phyloP scores from a whole-genome alignment of 1,284 basidiomycete species.

The Austroboletus niveus region DNA sequence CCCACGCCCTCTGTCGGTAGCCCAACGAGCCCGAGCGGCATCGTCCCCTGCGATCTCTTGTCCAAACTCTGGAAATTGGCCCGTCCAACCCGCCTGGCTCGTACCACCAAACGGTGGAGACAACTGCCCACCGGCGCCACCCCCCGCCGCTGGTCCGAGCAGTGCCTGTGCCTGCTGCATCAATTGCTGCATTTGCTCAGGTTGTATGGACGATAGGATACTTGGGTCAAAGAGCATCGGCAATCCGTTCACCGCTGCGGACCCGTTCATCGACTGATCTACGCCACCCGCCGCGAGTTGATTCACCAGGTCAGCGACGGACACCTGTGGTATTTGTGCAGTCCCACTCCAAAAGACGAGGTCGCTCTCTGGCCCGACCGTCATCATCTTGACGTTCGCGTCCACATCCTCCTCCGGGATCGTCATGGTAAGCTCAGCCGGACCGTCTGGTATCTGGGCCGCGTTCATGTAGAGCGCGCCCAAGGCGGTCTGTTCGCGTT shows the following conservation, averaged over 20 bases:
- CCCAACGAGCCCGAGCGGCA: conserved; percentile 42
- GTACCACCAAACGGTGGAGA: conserved; percentile 24
- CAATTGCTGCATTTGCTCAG: conserved; percentile 63
- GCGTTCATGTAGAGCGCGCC: conserved; percentile 68
- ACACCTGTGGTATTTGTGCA: conserved; percentile 37
- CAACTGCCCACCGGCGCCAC: conserved; percentile 20
- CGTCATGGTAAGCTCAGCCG: conserved; percentile 61
- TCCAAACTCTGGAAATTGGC: conserved; percentile 36
- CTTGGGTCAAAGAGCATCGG: conserved; percentile 32
- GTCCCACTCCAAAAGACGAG: conserved; percentile 56
- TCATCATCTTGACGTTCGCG: conserved; percentile 59
- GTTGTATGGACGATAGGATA: conserved; percentile 41
- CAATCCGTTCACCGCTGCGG: conserved; percentile 10
- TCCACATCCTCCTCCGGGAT: conserved; percentile 70
- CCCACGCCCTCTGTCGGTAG: conserved; percentile 37
- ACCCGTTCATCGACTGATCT: conserved; percentile 25
- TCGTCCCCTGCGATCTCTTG: conserved; percentile 36
- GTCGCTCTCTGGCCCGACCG: conserved; percentile 66
- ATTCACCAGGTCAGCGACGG: conserved; percentile 67
- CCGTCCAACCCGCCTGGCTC: conserved; percentile 29
- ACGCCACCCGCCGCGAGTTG: conserved; percentile 52
- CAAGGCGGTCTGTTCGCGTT: conserved; percentile 74
- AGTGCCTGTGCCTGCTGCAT: conserved; percentile 51
- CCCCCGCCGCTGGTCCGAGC: conserved; percentile 22
- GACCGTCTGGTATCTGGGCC: conserved; percentile 70